Conservation (phyloP, 2,329 filamentous ascomycete species). For the Arthrinium puccinioides region DNA sequence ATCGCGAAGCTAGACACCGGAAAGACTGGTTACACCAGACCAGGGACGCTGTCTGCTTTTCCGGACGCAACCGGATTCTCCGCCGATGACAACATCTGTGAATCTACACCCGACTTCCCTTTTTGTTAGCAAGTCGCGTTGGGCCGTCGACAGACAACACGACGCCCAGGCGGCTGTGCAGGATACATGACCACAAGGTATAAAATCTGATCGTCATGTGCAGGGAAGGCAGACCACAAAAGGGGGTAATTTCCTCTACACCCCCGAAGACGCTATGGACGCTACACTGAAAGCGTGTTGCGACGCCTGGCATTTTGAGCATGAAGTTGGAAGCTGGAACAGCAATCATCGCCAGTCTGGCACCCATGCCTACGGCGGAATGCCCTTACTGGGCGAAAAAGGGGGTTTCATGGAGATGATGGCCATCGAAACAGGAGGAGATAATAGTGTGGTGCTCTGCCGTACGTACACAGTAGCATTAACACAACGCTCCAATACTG, state of each 20-base stretch:
- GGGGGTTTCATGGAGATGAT: conserved; percentile 11
- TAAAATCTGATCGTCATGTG: neutral
- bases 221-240: conserved; percentile 11
- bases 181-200: too few species aligned
- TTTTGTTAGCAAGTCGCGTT: neutral
- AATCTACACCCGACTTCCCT: neutral
- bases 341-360: conserved; percentile 5
- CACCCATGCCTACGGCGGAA: conserved; percentile 10
- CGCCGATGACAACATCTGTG: conserved; percentile 10
- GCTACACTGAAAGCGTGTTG: conserved; percentile 11
- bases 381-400: conserved; percentile 9
- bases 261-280: conserved; percentile 9
- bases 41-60: conserved; percentile 11
- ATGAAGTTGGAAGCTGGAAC: too few species aligned
- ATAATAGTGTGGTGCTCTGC: too few species aligned
- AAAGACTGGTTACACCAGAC: conserved; percentile 8
- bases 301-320: conserved; percentile 12
- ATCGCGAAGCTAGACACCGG: conserved; percentile 9
- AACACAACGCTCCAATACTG: conserved; percentile 1
- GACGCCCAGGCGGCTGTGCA: neutral
- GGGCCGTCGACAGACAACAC: neutral
- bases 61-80: conserved; percentile 8
- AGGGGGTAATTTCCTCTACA: conserved; percentile 7
- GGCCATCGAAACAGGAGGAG: conserved; percentile 8
- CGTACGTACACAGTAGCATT: conserved; percentile 1